A percentile compares a stretch with the other conserved stretches of the same genome.
Conservation (phyloP, 768 basidiomycete species). For the Saitozyma sp. region DNA sequence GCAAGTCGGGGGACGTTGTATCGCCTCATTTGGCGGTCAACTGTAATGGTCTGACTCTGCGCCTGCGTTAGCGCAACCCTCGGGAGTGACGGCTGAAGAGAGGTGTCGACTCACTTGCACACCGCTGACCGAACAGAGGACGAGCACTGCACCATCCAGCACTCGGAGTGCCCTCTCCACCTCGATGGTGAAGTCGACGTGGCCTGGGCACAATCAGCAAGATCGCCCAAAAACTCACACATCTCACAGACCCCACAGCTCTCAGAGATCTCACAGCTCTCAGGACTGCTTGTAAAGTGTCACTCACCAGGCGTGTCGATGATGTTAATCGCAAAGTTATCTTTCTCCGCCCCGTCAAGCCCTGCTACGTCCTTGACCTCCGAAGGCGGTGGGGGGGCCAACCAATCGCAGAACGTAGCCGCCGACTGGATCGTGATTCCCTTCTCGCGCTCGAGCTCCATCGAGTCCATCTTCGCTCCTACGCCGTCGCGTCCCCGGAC, state of each 20-base stretch:
- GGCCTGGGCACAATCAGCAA: slow-evolving; percentile 60
- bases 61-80: neutral
- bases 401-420: slow-evolving; percentile 98
- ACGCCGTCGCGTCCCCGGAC: slow-evolving; percentile 91
- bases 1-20: slow-evolving; percentile 94
- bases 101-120: slow-evolving; percentile 66
- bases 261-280: neutral
- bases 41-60: slow-evolving; percentile 96
- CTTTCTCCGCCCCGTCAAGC: slow-evolving; percentile 59
- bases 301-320: slow-evolving; percentile 90
- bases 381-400: slow-evolving; percentile 59
- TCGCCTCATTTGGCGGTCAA: slow-evolving; percentile 97
- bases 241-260: neutral
- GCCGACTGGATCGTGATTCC: slow-evolving; percentile 99
- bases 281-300: neutral
- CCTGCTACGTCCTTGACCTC: slow-evolving; percentile 42
- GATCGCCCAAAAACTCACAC: neutral
- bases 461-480: slow-evolving; percentile 99
- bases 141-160: slow-evolving; percentile 92
- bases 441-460: slow-evolving; percentile 98
- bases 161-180: slow-evolving; percentile 96
- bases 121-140: slow-evolving; percentile 94
- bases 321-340: slow-evolving; percentile 87
- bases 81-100: neutral
- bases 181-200: slow-evolving; percentile 99